A percentile compares a stretch with the other conserved stretches of the same genome.
These are phyloP conservation scores for Hymenoscyphus occultus DNA, from an alignment of 2,329 filamentous ascomycete species.

Conservation along the genomic window DNA sequence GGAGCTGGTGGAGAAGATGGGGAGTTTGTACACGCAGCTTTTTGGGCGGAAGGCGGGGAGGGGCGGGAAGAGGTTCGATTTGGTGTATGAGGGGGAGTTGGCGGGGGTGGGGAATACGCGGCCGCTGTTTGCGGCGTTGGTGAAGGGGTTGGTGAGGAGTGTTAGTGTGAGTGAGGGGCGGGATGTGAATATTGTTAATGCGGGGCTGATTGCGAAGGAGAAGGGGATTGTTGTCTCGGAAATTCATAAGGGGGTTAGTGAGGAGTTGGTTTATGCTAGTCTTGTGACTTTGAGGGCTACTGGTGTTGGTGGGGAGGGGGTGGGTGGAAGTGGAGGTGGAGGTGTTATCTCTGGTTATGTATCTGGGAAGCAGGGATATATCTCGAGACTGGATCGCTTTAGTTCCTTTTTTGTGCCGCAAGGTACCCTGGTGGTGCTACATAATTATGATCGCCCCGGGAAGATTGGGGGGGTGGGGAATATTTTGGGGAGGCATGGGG, in stretches of 20 bases:
- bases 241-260: constrained; percentile 59
- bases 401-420: constrained; percentile 69
- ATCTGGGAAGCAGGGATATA: constrained; percentile 61
- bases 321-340: constrained; percentile 36
- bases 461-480: constrained; percentile 80
- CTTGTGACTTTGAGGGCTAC: constrained; percentile 61
- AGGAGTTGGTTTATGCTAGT: constrained; percentile 62
- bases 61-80: constrained; percentile 66
- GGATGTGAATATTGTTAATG: constrained; percentile 82
- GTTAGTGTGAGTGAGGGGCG: constrained; percentile 64
- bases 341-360: constrained; percentile 63
- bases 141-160: constrained; percentile 70
- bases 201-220: constrained; percentile 69
- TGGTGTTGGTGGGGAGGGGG: constrained; percentile 37
- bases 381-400: constrained; percentile 72
- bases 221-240: constrained; percentile 77
- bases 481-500: constrained; percentile 63
- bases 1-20: constrained; percentile 74
- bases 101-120: constrained; percentile 70
- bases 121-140: constrained; percentile 72
- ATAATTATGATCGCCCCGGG: constrained; percentile 78
- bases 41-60: constrained; percentile 44
- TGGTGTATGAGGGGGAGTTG: constrained; percentile 74
- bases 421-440: constrained; percentile 71
- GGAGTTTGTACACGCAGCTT: constrained; percentile 75